phyloP scores from a whole-genome alignment of 805 yeast genomes.

The Barnettozyma sucrosica region DNA sequence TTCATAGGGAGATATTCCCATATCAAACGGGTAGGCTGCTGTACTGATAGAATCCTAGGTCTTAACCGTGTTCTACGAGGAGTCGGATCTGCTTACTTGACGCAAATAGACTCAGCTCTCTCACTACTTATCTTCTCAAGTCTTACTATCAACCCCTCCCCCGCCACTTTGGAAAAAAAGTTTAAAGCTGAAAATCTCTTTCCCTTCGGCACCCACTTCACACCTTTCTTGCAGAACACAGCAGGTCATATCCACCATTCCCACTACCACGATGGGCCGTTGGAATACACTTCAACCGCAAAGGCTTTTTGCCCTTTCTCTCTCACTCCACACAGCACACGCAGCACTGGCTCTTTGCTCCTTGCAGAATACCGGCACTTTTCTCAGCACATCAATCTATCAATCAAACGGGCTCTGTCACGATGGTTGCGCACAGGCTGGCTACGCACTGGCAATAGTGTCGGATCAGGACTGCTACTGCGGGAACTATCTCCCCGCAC shows the following conservation, averaged over 20 bases:
- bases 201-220: background rate
- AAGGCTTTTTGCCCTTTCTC: background rate
- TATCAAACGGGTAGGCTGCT: too few species aligned
- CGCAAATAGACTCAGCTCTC: background rate
- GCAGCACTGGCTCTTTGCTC: slow-evolving; percentile 12
- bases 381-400: slow-evolving; percentile 9
- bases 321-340: background rate
- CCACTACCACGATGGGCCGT: background rate
- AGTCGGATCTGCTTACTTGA: background rate
- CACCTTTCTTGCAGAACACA: background rate
- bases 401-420: slow-evolving; percentile 41
- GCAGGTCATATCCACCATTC: background rate
- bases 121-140: background rate
- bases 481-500: slow-evolving; percentile 33
- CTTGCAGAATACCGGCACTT: slow-evolving; percentile 14
- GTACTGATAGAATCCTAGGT: too few species aligned
- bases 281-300: background rate
- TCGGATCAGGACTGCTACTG: slow-evolving; percentile 39
- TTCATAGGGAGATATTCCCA: too few species aligned
- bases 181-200: background rate
- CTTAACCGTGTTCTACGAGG: too few species aligned
- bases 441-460: slow-evolving; percentile 34
- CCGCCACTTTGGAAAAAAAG: background rate
- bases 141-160: background rate
- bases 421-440: slow-evolving; percentile 28